phyloP scores from a whole-genome alignment of 2,329 filamentous ascomycete genomes.

The Stagonosporopsis chrysanthemi region DNA sequence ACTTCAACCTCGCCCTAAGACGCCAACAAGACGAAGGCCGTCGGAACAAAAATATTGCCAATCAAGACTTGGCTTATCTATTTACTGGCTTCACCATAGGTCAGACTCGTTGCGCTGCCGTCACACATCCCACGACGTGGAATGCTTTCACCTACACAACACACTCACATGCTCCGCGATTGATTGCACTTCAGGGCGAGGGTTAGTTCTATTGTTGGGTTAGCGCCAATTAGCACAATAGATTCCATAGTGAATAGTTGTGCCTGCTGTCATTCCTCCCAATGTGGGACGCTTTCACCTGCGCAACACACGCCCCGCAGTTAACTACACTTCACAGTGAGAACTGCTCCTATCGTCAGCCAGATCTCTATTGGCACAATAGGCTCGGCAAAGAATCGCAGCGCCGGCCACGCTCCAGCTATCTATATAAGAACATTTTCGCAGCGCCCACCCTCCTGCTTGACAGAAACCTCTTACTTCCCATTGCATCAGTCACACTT shows the following conservation, averaged over 20 bases:
- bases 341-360: not conserved
- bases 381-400: not conserved
- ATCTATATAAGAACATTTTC: not conserved
- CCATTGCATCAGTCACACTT: not conserved
- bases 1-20: no score
- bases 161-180: no score
- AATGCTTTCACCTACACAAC: no score
- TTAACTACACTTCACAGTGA: constrained; percentile 4
- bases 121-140: no score
- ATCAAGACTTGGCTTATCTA: not conserved
- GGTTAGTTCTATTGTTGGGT: no score
- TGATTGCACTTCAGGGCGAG: no score
- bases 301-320: not conserved
- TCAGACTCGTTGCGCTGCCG: no score
- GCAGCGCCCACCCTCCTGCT: not conserved
- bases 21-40: no score
- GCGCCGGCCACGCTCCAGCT: constrained; percentile 2
- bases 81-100: no score
- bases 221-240: no score
- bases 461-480: not conserved
- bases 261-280: no score
- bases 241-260: no score
- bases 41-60: not conserved
- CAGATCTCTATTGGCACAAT: not conserved
- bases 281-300: constrained; percentile 18